phyloP scores from a whole-genome alignment of 257 asterid genomes.

The Solanum virginianum region DNA sequence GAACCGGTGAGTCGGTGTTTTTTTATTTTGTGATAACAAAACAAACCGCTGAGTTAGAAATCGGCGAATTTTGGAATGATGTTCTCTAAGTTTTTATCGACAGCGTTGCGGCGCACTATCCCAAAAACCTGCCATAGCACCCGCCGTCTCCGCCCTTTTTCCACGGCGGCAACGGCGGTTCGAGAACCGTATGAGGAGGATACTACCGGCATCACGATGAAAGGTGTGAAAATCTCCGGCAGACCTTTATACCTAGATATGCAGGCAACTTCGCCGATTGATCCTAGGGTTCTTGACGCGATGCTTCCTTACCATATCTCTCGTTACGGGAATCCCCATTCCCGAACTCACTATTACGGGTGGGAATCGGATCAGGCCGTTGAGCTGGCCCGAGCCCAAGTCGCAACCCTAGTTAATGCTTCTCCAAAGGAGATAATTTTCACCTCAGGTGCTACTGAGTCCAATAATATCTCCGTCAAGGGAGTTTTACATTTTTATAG shows the following conservation, averaged over 20 bases:
- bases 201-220: constrained; percentile 43
- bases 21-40: background rate
- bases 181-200: constrained; percentile 47
- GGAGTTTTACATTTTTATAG: constrained; percentile 82
- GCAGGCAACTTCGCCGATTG: constrained; percentile 98
- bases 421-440: constrained; percentile 91
- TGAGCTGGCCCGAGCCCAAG: constrained; percentile 52
- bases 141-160: constrained; percentile 11
- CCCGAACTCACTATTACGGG: constrained; percentile 94
- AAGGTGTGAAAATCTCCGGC: constrained; percentile 89
- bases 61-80: constrained; percentile 4
- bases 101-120: constrained; percentile 44
- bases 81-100: constrained; percentile 47
- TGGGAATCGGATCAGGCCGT: constrained; percentile 97
- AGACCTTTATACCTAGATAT: constrained; percentile 90
- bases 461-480: constrained; percentile 78
- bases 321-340: constrained; percentile 87
- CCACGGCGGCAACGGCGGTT: constrained; percentile 35
- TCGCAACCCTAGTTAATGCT: constrained; percentile 58
- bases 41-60: background rate
- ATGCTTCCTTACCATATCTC: constrained; percentile 83
- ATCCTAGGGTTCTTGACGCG: constrained; percentile 84
- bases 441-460: constrained; percentile 96
- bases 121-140: constrained; percentile 9
- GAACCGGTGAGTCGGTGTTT: background rate